These are phyloP conservation scores for Kalmanozyma brasiliensis DNA, from an alignment of 1,284 basidiomycete species.

Conservation along the genomic window DNA sequence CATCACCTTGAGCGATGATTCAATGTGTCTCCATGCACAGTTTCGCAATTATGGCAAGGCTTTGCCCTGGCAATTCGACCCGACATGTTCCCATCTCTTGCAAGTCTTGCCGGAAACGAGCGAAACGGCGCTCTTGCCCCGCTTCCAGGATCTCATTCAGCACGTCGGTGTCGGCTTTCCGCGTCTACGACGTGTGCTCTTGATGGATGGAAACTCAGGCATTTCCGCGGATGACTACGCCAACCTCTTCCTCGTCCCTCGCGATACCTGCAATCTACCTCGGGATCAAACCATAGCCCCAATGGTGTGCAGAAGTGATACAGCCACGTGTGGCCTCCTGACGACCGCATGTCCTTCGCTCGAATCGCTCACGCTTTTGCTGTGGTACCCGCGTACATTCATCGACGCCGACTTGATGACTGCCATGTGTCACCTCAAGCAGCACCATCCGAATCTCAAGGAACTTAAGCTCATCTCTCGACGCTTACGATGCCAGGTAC, in stretches of 20 bases:
- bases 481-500: slow-evolving; percentile 1
- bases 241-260: slow-evolving; percentile 6
- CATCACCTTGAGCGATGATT: no score
- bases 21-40: no score
- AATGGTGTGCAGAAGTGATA: background rate
- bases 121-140: no score
- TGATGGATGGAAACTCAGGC: slow-evolving; percentile 4
- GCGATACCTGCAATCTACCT: background rate
- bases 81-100: no score
- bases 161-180: no score
- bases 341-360: background rate
- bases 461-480: slow-evolving; percentile 3
- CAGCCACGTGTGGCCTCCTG: background rate
- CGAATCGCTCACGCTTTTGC: background rate
- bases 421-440: slow-evolving; percentile 3
- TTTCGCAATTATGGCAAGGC: no score
- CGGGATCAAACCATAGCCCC: background rate
- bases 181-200: no score
- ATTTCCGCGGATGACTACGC: slow-evolving; percentile 5
- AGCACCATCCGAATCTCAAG: background rate
- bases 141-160: no score
- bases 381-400: background rate
- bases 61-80: no score
- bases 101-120: no score
- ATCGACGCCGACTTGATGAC: slow-evolving; percentile 1